Percentiles rank a stretch among this genome's conserved stretches.
Conservation (phyloP, 495 filamentous ascomycete genomes). For the Gamarada debralockiae region DNA sequence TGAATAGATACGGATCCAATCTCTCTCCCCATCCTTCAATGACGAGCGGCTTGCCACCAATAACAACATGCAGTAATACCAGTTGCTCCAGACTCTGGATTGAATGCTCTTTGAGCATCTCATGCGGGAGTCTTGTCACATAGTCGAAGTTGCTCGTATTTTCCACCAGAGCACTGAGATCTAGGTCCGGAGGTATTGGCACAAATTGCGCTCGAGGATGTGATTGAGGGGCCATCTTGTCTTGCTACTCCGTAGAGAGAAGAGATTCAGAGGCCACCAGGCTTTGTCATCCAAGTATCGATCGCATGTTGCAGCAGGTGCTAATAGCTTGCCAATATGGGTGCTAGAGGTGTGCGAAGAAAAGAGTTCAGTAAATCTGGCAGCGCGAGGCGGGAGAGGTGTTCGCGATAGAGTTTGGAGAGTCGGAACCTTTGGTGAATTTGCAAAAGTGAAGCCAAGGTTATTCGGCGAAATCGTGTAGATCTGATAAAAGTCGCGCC, state of each 20-base stretch:
- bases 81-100: constrained; percentile 76
- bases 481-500: too few relatives aligned
- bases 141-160: constrained; percentile 78
- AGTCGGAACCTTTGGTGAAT: too few relatives aligned
- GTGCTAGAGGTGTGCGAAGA: too few relatives aligned
- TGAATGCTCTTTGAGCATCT: constrained; percentile 68
- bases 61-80: constrained; percentile 65
- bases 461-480: too few relatives aligned
- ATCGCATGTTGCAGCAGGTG: constrained; percentile 1
- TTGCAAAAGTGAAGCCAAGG: too few relatives aligned
- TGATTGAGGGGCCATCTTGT: constrained; percentile 60
- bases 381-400: background rate
- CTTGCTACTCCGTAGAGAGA: too few relatives aligned
- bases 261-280: too few relatives aligned
- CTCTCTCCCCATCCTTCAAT: constrained; percentile 79
- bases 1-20: constrained; percentile 67
- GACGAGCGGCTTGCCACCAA: constrained; percentile 81
- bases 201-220: constrained; percentile 73
- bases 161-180: constrained; percentile 69
- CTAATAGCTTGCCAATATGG: background rate
- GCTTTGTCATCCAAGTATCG: background rate
- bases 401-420: too few relatives aligned
- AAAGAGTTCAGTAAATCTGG: background rate
- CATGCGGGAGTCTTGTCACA: constrained; percentile 68
- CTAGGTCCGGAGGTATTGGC: constrained; percentile 78